Evolutionary conservation across 257 asterid species (phyloP).

Genomic region (Dorcoceras hygrometricum): DNA sequence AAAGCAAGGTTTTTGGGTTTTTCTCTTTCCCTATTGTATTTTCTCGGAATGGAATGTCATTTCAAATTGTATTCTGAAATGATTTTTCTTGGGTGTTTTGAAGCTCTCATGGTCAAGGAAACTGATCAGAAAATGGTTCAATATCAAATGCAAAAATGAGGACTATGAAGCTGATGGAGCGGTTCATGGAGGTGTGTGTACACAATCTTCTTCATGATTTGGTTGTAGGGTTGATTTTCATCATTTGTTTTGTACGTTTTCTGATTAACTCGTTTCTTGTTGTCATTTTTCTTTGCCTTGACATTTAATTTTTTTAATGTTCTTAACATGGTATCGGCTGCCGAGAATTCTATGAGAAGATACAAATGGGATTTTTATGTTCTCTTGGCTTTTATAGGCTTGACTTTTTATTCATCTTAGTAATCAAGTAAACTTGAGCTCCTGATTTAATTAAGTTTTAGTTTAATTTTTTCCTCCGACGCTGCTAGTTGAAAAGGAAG

Average conservation of each 20-base stretch:
- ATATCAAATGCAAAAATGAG: slow-evolving; percentile 70
- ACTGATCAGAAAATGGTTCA: slow-evolving; percentile 82
- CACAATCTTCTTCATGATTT: slow-evolving; percentile 21
- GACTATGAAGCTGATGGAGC: slow-evolving; percentile 67
- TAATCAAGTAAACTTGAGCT: slow-evolving; percentile 21
- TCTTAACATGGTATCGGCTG: slow-evolving; percentile 24
- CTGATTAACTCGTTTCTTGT: slow-evolving; percentile 6
- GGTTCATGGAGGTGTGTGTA: slow-evolving; percentile 66
- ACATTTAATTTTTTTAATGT: slow-evolving; percentile 20
- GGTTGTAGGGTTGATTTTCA: neutral
- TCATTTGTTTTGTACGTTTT: slow-evolving; percentile 16
- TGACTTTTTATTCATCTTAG: slow-evolving; percentile 26
- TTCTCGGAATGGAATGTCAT: slow-evolving; percentile 18
- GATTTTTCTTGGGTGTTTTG: slow-evolving; percentile 33
- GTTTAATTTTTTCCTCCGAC: neutral
- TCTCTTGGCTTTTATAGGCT: slow-evolving; percentile 35
- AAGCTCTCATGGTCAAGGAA: slow-evolving; percentile 95
- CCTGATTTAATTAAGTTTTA: slow-evolving; percentile 5
- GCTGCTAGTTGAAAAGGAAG: neutral
- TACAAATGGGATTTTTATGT: slow-evolving; percentile 24
- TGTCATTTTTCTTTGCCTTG: slow-evolving; percentile 23
- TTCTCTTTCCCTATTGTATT: neutral
- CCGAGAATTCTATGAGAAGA: slow-evolving; percentile 23
- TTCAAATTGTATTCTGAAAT: slow-evolving; percentile 34
- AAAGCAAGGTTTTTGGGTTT: slow-evolving; percentile 63